Base-by-base conservation (phyloP, 768 basidiomycete genomes). In the Cystofilobasidium bisporidii region DNA sequence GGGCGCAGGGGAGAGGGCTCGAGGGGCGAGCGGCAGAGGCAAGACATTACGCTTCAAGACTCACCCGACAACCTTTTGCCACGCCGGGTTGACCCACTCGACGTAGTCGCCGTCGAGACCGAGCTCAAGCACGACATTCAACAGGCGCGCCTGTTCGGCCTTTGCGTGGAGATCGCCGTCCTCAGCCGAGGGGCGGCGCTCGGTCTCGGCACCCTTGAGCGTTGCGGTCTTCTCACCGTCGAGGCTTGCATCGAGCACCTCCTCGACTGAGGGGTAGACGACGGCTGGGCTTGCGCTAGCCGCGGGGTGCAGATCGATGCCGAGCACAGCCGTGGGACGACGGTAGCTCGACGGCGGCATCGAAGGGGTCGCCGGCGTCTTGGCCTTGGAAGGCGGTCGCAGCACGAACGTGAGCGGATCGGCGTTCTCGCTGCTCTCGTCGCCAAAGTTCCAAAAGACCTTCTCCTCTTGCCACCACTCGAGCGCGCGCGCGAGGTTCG, bases 391-490 rank as follows among this genome's bases (percentile, higher is more conserved):
- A 3, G 83, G 84, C 0, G 94, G 87, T 76, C 94, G 96, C 76
- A 91, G 87, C 64, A 98, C 91, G 74, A 98, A 98, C 71, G 87
- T 84, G 60, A 98, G 79, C 1, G 91, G 90, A 71, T 97, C 94
- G 65, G 90, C 87, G 75, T 88, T 85, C 72, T 91, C 91, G n/a
- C 41, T 36, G 56, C 77, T 76, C 5, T 80, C 77, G 74, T 91
- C 89, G 74, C 93, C 89, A 75, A 97, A 98, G 74, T 96, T 96
- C 96, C 96, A 99, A 78, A 99, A 99, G 72, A 93, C 91, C 74
- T 93, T 93, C 80, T 98, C 94, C 15, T 96, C 96, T 77, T 96
- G 93, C 91, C 92, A 97, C 94, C 96, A 99, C 75, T 97, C 96
- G 71, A 97, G 87, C 33, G 98, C 96, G 67, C 94, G 87, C 77